Percentiles rank a stretch among this genome's conserved stretches.
Conservation (phyloP, 768 basidiomycete species). For the Rossbeevera mucosa region DNA sequence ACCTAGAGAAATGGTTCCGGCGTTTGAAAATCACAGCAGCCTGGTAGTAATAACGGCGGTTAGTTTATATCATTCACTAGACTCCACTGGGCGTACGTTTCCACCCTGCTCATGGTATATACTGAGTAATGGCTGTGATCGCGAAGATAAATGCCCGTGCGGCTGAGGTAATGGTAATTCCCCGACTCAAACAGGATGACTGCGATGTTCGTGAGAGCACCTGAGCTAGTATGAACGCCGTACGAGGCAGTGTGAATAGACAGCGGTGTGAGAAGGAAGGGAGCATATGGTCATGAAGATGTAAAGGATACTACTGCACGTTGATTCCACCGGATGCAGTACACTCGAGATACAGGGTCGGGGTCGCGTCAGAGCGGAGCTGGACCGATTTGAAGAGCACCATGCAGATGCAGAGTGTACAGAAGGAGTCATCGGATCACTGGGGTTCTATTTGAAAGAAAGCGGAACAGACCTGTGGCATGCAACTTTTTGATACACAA, state of each 20-base stretch:
- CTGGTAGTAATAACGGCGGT: slow-evolving; percentile 22
- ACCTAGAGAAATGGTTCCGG: slow-evolving; percentile 33
- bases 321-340: slow-evolving; percentile 25
- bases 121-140: slow-evolving; percentile 5
- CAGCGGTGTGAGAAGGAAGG: slow-evolving; percentile 8
- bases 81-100: slow-evolving; percentile 20
- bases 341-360: slow-evolving; percentile 29
- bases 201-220: slow-evolving; percentile 24
- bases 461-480: slow-evolving; percentile 29
- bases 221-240: slow-evolving; percentile 33
- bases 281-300: slow-evolving; percentile 4
- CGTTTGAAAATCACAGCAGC: slow-evolving; percentile 37
- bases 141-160: slow-evolving; percentile 24
- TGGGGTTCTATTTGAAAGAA: slow-evolving; percentile 15
- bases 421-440: slow-evolving; percentile 12
- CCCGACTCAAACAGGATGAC: slow-evolving; percentile 21
- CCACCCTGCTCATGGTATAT: slow-evolving; percentile 18
- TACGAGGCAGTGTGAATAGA: slow-evolving; percentile 22
- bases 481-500: slow-evolving; percentile 32
- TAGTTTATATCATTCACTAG: slow-evolving; percentile 7
- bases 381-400: slow-evolving; percentile 31
- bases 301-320: slow-evolving; percentile 33
- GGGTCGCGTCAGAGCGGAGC: slow-evolving; percentile 23
- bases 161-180: slow-evolving; percentile 29
- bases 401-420: slow-evolving; percentile 34